Percentiles rank a stretch among this genome's conserved stretches.
phyloP scores from a whole-genome alignment of 495 filamentous ascomycete species.

The Penicillium parvum region DNA sequence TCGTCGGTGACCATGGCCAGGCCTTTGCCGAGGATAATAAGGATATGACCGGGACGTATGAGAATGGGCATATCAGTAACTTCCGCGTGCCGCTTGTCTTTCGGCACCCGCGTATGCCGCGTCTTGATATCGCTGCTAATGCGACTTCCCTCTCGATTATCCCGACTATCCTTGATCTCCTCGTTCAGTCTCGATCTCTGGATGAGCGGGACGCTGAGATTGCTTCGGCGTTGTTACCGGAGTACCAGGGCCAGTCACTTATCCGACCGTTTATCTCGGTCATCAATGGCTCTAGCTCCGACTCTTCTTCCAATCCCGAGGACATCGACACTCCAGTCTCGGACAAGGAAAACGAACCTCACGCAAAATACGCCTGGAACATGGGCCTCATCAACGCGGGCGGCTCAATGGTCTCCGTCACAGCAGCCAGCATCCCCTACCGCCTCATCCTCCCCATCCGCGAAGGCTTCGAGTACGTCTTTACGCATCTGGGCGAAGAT shows the following conservation, averaged over 20 bases:
- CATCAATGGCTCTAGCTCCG: slow-evolving; percentile 1
- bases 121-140: slow-evolving; percentile 36
- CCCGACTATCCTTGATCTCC: slow-evolving; percentile 44
- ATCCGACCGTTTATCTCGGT: slow-evolving; percentile 26
- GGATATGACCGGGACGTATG: slow-evolving; percentile 36
- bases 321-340: slow-evolving; percentile 2
- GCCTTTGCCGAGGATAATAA: slow-evolving; percentile 38
- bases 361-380: slow-evolving; percentile 25
- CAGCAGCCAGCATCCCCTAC: slow-evolving; percentile 31
- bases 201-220: slow-evolving; percentile 27
- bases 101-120: slow-evolving; percentile 40
- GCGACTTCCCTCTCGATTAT: slow-evolving; percentile 41
- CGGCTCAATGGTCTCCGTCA: slow-evolving; percentile 34
- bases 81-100: slow-evolving; percentile 43
- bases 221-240: slow-evolving; percentile 32
- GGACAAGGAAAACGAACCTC: slow-evolving; percentile 4
- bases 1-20: slow-evolving; percentile 46
- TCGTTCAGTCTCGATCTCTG: slow-evolving; percentile 39
- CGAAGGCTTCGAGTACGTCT: slow-evolving; percentile 35
- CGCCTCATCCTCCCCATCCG: slow-evolving; percentile 40
- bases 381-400: slow-evolving; percentile 45
- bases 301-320: background rate
- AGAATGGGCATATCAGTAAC: slow-evolving; percentile 45
- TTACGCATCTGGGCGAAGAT: slow-evolving; percentile 34
- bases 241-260: slow-evolving; percentile 37